These are phyloP conservation scores for Microbotryum intermedium DNA, from an alignment of 1,284 basidiomycete genomes.

Conservation along the genomic window DNA sequence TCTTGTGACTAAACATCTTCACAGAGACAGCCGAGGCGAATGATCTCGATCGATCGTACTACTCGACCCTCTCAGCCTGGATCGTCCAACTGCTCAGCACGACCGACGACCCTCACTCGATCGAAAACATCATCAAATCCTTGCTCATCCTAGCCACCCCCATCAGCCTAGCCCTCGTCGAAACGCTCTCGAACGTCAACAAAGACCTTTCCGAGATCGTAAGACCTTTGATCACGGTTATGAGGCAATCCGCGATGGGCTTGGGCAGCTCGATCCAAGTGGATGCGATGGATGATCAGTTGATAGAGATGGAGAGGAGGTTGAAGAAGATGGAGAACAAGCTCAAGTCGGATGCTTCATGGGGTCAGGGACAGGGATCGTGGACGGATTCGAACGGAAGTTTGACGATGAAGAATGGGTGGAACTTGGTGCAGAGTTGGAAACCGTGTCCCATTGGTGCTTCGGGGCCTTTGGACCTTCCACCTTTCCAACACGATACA, in stretches of 20 bases:
- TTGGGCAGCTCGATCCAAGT: neutral
- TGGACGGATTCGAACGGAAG: neutral
- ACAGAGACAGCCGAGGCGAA: too few relatives aligned
- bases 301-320: constrained; percentile 29
- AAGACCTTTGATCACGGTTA: neutral
- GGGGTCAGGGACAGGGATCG: too few relatives aligned
- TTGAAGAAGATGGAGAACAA: constrained; percentile 21
- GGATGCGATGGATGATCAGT: neutral
- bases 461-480: constrained; percentile 8
- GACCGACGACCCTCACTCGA: constrained; percentile 1
- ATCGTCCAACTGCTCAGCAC: constrained; percentile 14
- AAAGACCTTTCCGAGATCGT: neutral
- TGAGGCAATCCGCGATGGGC: constrained; percentile 2
- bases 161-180: constrained; percentile 10
- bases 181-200: neutral
- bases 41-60: constrained; percentile 10
- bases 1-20: too few relatives aligned
- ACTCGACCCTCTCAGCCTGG: constrained; percentile 24
- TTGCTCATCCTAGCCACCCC: constrained; percentile 11
- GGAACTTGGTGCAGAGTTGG: constrained; percentile 19
- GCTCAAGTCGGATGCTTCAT: neutral
- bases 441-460: constrained; percentile 26
- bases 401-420: constrained; percentile 5
- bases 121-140: constrained; percentile 10
- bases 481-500: neutral